These are phyloP conservation scores for Ilyonectria destructans DNA, from an alignment of 2,329 filamentous ascomycete species.

Conservation along the genomic window DNA sequence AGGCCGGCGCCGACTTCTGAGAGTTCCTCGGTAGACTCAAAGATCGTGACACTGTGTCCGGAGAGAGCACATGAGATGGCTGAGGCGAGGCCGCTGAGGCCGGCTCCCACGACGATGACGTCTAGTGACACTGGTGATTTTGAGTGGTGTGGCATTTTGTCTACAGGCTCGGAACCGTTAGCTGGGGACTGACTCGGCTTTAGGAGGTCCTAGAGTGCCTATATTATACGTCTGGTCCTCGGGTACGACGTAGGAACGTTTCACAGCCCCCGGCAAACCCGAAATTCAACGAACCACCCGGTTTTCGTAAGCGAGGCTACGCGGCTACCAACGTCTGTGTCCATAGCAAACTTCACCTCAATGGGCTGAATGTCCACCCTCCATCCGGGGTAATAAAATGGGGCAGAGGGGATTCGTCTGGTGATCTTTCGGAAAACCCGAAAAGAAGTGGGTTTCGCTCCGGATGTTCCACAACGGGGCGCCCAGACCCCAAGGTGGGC, in stretches of 20 bases:
- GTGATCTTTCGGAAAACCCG: constrained; percentile 20
- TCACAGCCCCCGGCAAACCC: constrained; percentile 10
- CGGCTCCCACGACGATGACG: constrained; percentile 61
- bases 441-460: constrained; percentile 8
- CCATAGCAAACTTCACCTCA: neutral
- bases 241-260: neutral
- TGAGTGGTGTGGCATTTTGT: constrained; percentile 21
- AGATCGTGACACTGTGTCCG: constrained; percentile 59
- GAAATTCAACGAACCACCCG: neutral
- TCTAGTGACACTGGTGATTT: constrained; percentile 46
- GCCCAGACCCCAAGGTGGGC: constrained; percentile 3
- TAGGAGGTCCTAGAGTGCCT: neutral
- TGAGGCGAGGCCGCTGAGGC: constrained; percentile 60
- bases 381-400: neutral
- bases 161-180: neutral
- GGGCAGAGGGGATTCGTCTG: constrained; percentile 1
- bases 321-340: neutral
- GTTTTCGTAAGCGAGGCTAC: neutral
- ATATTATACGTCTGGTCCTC: neutral
- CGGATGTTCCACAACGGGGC: constrained; percentile 20
- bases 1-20: constrained; percentile 67
- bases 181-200: neutral
- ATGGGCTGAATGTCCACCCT: neutral
- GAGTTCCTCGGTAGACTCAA: constrained; percentile 59
- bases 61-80: constrained; percentile 57